phyloP scores from a whole-genome alignment of 2,329 filamentous ascomycete genomes.

The Grosmannia penicillata region DNA sequence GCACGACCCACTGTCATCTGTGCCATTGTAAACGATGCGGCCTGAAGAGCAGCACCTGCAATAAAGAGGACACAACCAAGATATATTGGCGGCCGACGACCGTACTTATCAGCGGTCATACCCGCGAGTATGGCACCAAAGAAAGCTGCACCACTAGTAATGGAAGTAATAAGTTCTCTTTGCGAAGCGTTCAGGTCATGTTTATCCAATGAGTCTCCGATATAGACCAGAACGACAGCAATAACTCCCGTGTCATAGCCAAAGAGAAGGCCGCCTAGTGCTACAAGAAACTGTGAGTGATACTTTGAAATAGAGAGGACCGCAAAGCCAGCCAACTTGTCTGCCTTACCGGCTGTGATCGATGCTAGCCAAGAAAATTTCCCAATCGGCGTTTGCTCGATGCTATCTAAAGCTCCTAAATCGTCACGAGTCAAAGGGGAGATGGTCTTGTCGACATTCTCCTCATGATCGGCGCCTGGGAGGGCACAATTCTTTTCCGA shows the following conservation, averaged over 20 bases:
- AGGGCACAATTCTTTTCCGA: too few relatives aligned
- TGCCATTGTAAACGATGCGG: slow-evolving; percentile 38
- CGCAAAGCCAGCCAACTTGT: slow-evolving; percentile 1
- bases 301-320: too few relatives aligned
- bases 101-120: slow-evolving; percentile 38
- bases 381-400: too few relatives aligned
- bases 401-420: too few relatives aligned
- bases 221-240: slow-evolving; percentile 49
- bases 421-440: too few relatives aligned
- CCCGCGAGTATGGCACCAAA: slow-evolving; percentile 48
- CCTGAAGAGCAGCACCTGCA: slow-evolving; percentile 50
- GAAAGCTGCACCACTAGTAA: slow-evolving; percentile 50
- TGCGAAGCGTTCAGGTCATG: slow-evolving; percentile 43
- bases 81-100: not conserved
- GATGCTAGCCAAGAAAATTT: too few relatives aligned
- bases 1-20: slow-evolving; percentile 52
- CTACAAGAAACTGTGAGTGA: too few relatives aligned
- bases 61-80: slow-evolving; percentile 23
- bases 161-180: slow-evolving; percentile 54
- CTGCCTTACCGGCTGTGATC: too few relatives aligned
- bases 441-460: too few relatives aligned
- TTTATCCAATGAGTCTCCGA: slow-evolving; percentile 40
- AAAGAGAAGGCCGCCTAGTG: slow-evolving; percentile 42
- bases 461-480: too few relatives aligned
- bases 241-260: slow-evolving; percentile 57